Evolutionary conservation across 1,139 yeast genomes (phyloP).

Genomic region (Candida mesenterica): DNA sequence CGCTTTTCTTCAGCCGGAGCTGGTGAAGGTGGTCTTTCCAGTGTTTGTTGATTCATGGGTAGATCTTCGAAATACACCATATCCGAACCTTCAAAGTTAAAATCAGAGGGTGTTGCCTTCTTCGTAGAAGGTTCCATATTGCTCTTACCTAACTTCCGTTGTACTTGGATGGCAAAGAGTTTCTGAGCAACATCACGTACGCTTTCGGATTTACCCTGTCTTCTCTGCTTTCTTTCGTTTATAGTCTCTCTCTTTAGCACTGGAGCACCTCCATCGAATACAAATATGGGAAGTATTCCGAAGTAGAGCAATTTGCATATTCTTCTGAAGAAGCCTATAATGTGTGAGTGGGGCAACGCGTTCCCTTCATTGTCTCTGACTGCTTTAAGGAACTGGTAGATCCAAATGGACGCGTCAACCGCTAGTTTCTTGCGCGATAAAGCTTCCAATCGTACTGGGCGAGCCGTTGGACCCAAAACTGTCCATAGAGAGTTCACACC

Average conservation of each 20-base stretch:
- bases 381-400: conserved; percentile 93
- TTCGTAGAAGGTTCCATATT: not conserved
- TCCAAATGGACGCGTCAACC: conserved; percentile 98
- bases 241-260: conserved; percentile 76
- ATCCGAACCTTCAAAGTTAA: conserved; percentile 18
- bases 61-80: conserved; percentile 43
- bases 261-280: conserved; percentile 98
- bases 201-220: conserved; percentile 73
- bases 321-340: conserved; percentile 90
- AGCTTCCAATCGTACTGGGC: conserved; percentile 87
- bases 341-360: conserved; percentile 75
- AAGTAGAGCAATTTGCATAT: conserved; percentile 86
- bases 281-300: conserved; percentile 91
- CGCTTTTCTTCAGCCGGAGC: conserved; percentile 8
- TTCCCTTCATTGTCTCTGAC: conserved; percentile 86
- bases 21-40: conserved; percentile 3
- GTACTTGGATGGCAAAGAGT: conserved; percentile 76
- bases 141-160: conserved; percentile 47
- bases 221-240: conserved; percentile 60
- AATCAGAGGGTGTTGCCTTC: not conserved
- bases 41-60: conserved; percentile 29
- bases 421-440: conserved; percentile 76
- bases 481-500: conserved; percentile 98
- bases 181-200: conserved; percentile 77
- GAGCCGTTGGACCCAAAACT: conserved; percentile 82